Evolutionary conservation across 805 yeast species (phyloP).

Genomic region (Komagataella populi): DNA sequence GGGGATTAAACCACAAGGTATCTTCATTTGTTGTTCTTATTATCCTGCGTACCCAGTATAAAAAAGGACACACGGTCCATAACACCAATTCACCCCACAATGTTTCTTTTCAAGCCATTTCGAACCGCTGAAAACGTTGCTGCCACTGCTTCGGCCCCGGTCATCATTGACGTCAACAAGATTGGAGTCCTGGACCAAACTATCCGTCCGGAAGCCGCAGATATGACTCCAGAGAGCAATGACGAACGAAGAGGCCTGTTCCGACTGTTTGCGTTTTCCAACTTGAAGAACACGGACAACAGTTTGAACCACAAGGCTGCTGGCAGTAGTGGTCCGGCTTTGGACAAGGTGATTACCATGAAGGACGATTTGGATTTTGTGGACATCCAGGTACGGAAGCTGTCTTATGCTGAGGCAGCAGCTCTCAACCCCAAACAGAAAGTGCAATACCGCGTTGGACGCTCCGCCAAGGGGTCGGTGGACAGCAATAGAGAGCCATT

Average conservation of each 20-base stretch:
- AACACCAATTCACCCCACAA: background rate
- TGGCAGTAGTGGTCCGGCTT: background rate
- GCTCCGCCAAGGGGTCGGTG: background rate
- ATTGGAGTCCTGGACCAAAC: background rate
- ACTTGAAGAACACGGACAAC: background rate
- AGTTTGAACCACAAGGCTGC: background rate
- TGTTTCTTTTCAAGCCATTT: background rate
- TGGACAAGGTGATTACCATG: slow-evolving; percentile 15
- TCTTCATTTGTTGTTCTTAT: background rate
- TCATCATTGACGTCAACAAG: background rate
- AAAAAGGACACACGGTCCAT: background rate
- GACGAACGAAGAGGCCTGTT: background rate
- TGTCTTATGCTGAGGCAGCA: slow-evolving; percentile 43
- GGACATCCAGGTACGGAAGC: slow-evolving; percentile 28
- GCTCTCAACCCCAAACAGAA: slow-evolving; percentile 11
- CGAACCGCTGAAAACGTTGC: background rate
- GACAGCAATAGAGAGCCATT: slow-evolving; percentile 6
- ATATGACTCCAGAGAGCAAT: background rate
- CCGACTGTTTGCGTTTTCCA: background rate
- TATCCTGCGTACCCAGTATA: background rate
- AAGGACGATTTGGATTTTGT: slow-evolving; percentile 27
- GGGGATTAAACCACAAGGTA: background rate
- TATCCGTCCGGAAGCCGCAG: background rate
- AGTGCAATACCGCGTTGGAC: background rate
- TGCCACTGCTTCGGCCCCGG: background rate